Conservation (phyloP, 352 stramenopile genomes). For the Phytophthora sojae region DNA sequence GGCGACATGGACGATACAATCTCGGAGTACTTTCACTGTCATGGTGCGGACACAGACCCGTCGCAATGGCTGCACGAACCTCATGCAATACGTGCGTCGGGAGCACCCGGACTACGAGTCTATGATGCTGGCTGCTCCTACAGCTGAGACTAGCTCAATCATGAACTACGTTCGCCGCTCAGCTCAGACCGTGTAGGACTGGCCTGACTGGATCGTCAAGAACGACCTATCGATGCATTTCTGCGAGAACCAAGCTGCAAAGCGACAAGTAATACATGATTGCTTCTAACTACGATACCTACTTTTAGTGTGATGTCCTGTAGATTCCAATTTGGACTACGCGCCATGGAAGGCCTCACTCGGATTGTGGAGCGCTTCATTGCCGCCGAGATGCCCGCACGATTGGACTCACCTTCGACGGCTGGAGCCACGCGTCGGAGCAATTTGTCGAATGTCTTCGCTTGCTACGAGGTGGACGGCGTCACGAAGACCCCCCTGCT, state of each 20-base stretch:
- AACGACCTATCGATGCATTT: conserved; percentile 4
- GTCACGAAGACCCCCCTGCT: background rate
- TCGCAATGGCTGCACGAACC: conserved; percentile 7
- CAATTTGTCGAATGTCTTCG: conserved; percentile 18
- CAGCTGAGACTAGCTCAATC: background rate
- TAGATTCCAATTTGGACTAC: background rate
- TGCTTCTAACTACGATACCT: background rate
- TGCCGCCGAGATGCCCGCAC: background rate
- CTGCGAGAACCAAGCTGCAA: conserved; percentile 5
- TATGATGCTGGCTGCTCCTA: conserved; percentile 2
- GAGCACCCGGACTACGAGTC: conserved; percentile 9
- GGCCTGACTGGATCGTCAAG: conserved; percentile 6
- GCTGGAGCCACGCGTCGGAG: conserved; percentile 14
- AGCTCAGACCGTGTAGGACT: background rate
- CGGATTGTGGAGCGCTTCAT: background rate
- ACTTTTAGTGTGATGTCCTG: background rate
- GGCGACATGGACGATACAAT: conserved; percentile 18
- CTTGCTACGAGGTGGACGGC: conserved; percentile 1
- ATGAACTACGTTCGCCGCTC: conserved; percentile 6
- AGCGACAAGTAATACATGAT: background rate
- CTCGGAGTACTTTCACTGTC: conserved; percentile 7
- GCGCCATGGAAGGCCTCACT: background rate
- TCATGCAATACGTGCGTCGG: conserved; percentile 3
- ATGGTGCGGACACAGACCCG: conserved; percentile 16
- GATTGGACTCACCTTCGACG: conserved; percentile 15